These are phyloP conservation scores for Trichosanthes truncata DNA, from an alignment of 306 rosid species.

Conservation along the genomic window DNA sequence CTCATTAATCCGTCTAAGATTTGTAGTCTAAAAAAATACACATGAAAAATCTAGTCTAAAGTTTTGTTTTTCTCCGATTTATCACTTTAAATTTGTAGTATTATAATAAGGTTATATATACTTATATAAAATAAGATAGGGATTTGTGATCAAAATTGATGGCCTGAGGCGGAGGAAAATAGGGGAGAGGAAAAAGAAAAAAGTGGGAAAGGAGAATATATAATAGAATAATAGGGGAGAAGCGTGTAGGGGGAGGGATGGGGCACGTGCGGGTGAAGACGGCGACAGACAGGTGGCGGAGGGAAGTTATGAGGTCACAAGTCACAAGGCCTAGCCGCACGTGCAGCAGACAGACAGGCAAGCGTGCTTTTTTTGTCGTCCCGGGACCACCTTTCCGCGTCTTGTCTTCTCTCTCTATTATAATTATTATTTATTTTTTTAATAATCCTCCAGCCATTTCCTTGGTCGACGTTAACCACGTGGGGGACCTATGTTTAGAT, in stretches of 20 bases:
- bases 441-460: not conserved
- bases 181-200: too few relatives aligned
- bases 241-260: not conserved
- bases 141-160: not conserved
- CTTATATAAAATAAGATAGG: not conserved
- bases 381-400: slow-evolving; percentile 23
- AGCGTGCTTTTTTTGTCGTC: slow-evolving; percentile 4
- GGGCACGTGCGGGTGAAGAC: slow-evolving; percentile 22
- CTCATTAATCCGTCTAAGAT: too few relatives aligned
- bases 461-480: slow-evolving; percentile 21
- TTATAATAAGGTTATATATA: not conserved
- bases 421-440: not conserved
- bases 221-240: not conserved
- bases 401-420: not conserved
- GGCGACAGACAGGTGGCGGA: not conserved
- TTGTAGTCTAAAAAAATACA: too few relatives aligned
- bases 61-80: too few relatives aligned
- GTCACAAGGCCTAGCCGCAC: slow-evolving; percentile 21
- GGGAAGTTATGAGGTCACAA: slow-evolving; percentile 4
- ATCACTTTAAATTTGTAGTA: not conserved
- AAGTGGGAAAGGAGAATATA: not conserved
- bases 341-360: slow-evolving; percentile 20
- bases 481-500: slow-evolving; percentile 7
- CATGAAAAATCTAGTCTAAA: too few relatives aligned
- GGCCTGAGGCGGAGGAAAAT: not conserved